Base-by-base conservation (phyloP, 352 stramenopile species). In the Phytophthora fragariae region DNA sequence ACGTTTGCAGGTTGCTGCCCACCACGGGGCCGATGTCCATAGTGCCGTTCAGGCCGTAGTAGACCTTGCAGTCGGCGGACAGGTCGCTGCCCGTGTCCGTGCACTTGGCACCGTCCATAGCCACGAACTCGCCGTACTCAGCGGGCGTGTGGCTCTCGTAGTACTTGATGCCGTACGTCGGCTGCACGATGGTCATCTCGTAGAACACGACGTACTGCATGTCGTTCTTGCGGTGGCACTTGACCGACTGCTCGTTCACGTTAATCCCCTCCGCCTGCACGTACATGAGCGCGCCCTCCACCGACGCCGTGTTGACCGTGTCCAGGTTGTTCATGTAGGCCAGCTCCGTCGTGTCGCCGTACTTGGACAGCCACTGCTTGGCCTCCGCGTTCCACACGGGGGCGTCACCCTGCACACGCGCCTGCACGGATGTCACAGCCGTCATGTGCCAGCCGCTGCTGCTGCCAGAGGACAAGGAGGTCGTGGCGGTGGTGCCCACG, bases 221-320 rank as follows among this genome's bases (percentile, higher is more conserved):
- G 54, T 70, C 79, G 73, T 87, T 93, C 69, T 90, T 91, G 52
- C 85, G 86, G 35, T 78, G 60, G 47, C 82, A 90, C 64, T 85
- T 70, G 47, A 77, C 76, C 59, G 68, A 74, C 53, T 80, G 52
- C 44, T 81, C 81, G 19, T 74, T 73, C 6, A 74, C 62, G 65
- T 89, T 91, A 62, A 93, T 91, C 39, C 80, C 77, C 62, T 93
- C 85, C 5, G 85, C 82, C 65, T 88, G 79, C n/a, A 92, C 79
- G 62, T 83, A 91, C 77, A 83, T 91, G 44, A 92, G 78, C n/a
- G 80, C 83, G 7, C 82, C 79, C 66, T 92, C 85, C 6, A 92
- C 80, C 0, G 80, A 77, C 11, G 82, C 82, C 15, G 70, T 87
- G 73, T 89, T 89, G 39, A 89, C 82, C 19, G 82, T 86, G 80